A percentile compares a stretch with the other conserved stretches of the same genome.
These are phyloP conservation scores for Syzygium malaccense DNA, from an alignment of 441 rosid genomes.

Conservation along the genomic window DNA sequence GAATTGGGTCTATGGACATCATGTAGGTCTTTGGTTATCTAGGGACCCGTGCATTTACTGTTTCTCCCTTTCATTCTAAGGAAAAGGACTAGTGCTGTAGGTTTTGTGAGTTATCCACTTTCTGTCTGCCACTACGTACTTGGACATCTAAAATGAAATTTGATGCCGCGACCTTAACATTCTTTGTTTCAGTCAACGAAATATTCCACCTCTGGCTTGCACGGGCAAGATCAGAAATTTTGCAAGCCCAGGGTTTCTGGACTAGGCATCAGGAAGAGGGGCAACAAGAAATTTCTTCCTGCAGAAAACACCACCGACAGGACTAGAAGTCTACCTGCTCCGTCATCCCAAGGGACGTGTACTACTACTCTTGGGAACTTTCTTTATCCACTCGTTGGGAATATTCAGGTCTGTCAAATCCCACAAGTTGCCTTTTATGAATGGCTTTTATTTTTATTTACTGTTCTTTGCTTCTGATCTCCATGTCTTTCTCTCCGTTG, in stretches of 20 bases:
- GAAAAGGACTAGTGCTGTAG: not conserved
- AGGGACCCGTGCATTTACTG: not conserved
- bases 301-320: not conserved
- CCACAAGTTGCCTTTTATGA: not conserved
- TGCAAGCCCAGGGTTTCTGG: conserved; percentile 8
- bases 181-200: conserved; percentile 7
- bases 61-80: not conserved
- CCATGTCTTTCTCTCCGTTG: not conserved
- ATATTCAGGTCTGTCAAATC: not conserved
- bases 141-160: not conserved
- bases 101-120: not conserved
- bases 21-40: not conserved
- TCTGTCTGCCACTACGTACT: not conserved
- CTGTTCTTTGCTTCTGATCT: not conserved
- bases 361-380: not conserved
- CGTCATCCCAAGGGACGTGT: not conserved
- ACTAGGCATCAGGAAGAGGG: conserved; percentile 1
- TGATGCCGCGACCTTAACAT: not conserved
- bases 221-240: not conserved
- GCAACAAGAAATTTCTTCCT: not conserved
- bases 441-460: not conserved
- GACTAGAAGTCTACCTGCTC: not conserved
- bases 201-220: not conserved
- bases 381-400: conserved; percentile 8
- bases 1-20: not conserved